A percentile compares a stretch with the other conserved stretches of the same genome.
These are phyloP conservation scores for Micromonas pusilla DNA, from an alignment of 139 green algal genomes.

Conservation along the genomic window DNA sequence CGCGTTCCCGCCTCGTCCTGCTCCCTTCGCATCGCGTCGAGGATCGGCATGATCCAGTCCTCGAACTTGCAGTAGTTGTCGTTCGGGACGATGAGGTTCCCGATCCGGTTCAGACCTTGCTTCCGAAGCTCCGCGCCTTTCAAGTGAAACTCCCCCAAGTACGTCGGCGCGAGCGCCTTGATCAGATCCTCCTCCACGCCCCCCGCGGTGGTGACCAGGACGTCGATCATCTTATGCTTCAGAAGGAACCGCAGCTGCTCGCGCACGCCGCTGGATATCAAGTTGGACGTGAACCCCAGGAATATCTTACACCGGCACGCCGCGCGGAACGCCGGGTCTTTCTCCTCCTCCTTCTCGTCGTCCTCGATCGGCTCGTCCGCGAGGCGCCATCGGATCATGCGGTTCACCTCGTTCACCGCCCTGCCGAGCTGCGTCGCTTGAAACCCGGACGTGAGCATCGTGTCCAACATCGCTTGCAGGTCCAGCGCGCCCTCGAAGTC, in stretches of 20 bases:
- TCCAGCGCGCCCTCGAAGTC: slow-evolving; percentile 71
- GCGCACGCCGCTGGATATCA: slow-evolving; percentile 80
- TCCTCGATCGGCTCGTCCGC: slow-evolving; percentile 60
- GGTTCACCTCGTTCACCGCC: slow-evolving; percentile 84
- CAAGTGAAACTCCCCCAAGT: slow-evolving; percentile 85
- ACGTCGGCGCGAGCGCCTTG: slow-evolving; percentile 92
- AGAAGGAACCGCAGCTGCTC: slow-evolving; percentile 52
- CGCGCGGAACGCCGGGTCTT: slow-evolving; percentile 28
- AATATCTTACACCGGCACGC: slow-evolving; percentile 65
- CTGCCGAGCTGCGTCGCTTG: slow-evolving; percentile 82
- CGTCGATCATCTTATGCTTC: slow-evolving; percentile 84
- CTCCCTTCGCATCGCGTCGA: slow-evolving; percentile 86
- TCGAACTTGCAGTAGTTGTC: slow-evolving; percentile 99
- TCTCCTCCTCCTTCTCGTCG: slow-evolving; percentile 36
- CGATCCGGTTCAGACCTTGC: slow-evolving; percentile 90
- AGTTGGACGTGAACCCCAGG: slow-evolving; percentile 92
- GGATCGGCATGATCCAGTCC: slow-evolving; percentile 96
- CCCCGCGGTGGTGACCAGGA: slow-evolving; percentile 90
- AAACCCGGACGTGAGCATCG: slow-evolving; percentile 73
- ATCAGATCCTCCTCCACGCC: slow-evolving; percentile 98
- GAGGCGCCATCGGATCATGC: slow-evolving; percentile 89
- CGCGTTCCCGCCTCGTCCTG: slow-evolving; percentile 66
- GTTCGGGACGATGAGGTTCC: slow-evolving; percentile 99
- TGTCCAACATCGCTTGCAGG: slow-evolving; percentile 65
- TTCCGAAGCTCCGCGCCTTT: slow-evolving; percentile 37